These are phyloP conservation scores for Colletotrichum musicola DNA, from an alignment of 2,329 filamentous ascomycete species.

Conservation along the genomic window DNA sequence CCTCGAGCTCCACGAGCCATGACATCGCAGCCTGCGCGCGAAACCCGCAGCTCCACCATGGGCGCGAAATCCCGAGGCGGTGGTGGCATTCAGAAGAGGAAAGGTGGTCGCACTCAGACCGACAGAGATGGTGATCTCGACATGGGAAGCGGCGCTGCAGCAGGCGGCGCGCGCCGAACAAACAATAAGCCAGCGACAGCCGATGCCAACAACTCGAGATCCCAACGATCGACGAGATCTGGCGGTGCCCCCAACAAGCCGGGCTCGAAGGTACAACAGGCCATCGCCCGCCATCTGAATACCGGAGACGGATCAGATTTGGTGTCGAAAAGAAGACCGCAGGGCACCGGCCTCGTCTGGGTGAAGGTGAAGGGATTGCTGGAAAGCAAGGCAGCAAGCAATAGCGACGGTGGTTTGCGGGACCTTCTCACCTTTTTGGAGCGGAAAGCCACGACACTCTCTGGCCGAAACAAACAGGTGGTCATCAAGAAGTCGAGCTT, in stretches of 20 bases:
- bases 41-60: conserved; percentile 46
- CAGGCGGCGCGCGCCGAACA: conserved; percentile 47
- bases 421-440: conserved; percentile 77
- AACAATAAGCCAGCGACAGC: conserved; percentile 46
- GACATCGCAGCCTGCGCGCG: conserved; percentile 45
- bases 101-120: conserved; percentile 51
- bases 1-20: conserved; percentile 39
- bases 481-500: conserved; percentile 80
- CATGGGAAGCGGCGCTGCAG: conserved; percentile 58
- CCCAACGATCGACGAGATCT: conserved; percentile 47
- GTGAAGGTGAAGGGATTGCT: conserved; percentile 73
- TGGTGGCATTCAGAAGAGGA: conserved; percentile 64
- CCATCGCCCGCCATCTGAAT: conserved; percentile 36
- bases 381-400: conserved; percentile 75
- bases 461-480: conserved; percentile 60
- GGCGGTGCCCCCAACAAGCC: conserved; percentile 35
- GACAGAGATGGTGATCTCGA: conserved; percentile 72
- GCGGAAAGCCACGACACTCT: conserved; percentile 72
- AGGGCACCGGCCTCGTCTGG: conserved; percentile 41
- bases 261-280: conserved; percentile 41
- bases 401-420: conserved; percentile 75
- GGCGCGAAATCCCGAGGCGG: conserved; percentile 53
- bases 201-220: conserved; percentile 46
- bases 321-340: conserved; percentile 38
- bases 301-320: conserved; percentile 38